Conservation (phyloP, 768 basidiomycete genomes). For the Dentipellis sp. region DNA sequence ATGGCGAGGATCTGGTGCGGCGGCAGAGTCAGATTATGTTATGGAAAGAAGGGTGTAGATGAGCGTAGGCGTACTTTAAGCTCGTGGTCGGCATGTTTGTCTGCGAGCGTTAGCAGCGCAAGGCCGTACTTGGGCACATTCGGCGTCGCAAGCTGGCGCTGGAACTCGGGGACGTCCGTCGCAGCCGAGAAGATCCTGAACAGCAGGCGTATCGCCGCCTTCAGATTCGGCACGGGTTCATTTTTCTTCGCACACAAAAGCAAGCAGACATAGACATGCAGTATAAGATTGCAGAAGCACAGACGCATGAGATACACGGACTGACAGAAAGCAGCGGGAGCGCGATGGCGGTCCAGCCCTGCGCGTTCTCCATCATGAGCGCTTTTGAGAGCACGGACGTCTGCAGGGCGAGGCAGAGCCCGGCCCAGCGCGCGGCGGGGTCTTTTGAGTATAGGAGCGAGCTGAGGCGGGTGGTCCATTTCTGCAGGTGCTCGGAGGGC, state of each 20-base stretch:
- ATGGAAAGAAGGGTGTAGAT: not conserved
- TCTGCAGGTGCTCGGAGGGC: conserved; percentile 58
- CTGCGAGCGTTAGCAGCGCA: conserved; percentile 46
- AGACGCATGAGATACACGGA: conserved; percentile 33
- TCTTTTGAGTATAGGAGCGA: conserved; percentile 74
- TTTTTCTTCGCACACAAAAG: conserved; percentile 41
- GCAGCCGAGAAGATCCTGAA: conserved; percentile 52
- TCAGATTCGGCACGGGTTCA: conserved; percentile 50
- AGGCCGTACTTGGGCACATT: conserved; percentile 63
- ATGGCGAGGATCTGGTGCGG: conserved; percentile 32
- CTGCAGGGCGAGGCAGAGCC: conserved; percentile 63
- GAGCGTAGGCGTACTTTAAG: conserved; percentile 36
- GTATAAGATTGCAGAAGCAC: conserved; percentile 18
- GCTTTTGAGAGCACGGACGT: conserved; percentile 48
- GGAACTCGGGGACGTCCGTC: conserved; percentile 63
- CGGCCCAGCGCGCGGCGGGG: conserved; percentile 71
- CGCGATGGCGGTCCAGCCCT: conserved; percentile 59
- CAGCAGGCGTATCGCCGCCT: conserved; percentile 58
- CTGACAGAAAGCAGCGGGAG: conserved; percentile 53
- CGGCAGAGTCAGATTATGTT: not conserved
- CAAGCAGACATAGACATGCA: not conserved
- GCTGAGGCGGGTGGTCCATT: conserved; percentile 69
- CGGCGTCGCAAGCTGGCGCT: conserved; percentile 67
- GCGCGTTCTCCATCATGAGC: conserved; percentile 61
- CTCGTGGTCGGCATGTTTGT: conserved; percentile 40